phyloP scores from a whole-genome alignment of 352 stramenopile genomes.

The Globisporangium polare region DNA sequence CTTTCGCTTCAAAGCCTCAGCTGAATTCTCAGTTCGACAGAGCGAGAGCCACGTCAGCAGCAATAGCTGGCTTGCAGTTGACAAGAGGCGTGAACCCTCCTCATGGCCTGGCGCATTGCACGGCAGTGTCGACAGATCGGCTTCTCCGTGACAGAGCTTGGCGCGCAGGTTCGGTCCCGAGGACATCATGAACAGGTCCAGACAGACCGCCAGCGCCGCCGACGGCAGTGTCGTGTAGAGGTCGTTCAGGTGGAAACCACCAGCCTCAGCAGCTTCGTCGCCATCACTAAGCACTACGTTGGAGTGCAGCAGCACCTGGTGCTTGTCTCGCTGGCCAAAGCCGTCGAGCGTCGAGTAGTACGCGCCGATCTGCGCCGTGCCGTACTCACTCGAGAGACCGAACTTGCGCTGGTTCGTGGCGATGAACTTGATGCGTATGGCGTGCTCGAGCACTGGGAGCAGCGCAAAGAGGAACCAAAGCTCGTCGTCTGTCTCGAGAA shows the following conservation, averaged over 20 bases:
- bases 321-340: constrained; percentile 71
- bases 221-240: constrained; percentile 46
- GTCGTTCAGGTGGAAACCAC: constrained; percentile 22
- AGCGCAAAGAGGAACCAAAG: constrained; percentile 53
- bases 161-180: constrained; percentile 57
- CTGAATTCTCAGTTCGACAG: constrained; percentile 6
- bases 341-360: constrained; percentile 82
- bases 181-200: constrained; percentile 82
- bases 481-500: constrained; percentile 34
- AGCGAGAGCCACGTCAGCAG: constrained; percentile 29
- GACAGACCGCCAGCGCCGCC: constrained; percentile 33
- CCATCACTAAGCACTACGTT: constrained; percentile 18
- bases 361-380: constrained; percentile 48
- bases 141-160: constrained; percentile 71
- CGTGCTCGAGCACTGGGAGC: constrained; percentile 66
- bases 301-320: constrained; percentile 63
- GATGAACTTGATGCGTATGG: constrained; percentile 57
- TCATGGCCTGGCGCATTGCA: too few species aligned
- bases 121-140: constrained; percentile 34
- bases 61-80: constrained; percentile 31
- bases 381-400: constrained; percentile 32
- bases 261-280: too few species aligned
- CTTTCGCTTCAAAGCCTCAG: not conserved
- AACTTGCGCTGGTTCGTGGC: constrained; percentile 28
- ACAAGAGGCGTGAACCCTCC: constrained; percentile 3